Conservation (phyloP, 495 filamentous ascomycete species). For the Annulohypoxylon moriforme region DNA sequence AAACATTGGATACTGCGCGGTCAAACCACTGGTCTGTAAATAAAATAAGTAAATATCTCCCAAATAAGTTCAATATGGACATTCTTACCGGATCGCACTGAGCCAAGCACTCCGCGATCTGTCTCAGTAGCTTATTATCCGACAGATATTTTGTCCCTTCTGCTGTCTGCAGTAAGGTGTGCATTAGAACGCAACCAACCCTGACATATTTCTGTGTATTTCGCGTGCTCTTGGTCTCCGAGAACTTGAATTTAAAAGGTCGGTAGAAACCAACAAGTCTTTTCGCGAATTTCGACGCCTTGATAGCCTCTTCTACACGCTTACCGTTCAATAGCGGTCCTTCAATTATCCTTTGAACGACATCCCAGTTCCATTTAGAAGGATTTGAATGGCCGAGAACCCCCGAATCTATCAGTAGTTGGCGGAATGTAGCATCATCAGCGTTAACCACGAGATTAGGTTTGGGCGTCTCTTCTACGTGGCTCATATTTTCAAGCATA, state of each 20-base stretch:
- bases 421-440: constrained; percentile 89
- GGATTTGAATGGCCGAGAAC: constrained; percentile 87
- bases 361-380: constrained; percentile 96
- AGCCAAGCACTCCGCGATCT: constrained; percentile 94
- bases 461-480: constrained; percentile 74
- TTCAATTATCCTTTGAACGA: constrained; percentile 90
- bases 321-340: constrained; percentile 93
- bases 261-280: constrained; percentile 93
- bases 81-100: constrained; percentile 78
- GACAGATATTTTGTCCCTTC: constrained; percentile 87
- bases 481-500: constrained; percentile 53
- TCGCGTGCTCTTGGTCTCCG: constrained; percentile 85
- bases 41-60: constrained; percentile 32
- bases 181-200: constrained; percentile 86
- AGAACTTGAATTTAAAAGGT: constrained; percentile 96
- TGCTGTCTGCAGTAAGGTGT: constrained; percentile 81
- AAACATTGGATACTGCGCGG: constrained; percentile 88
- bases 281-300: constrained; percentile 94
- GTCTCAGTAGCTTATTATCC: constrained; percentile 91
- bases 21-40: constrained; percentile 82
- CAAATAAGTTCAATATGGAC: background rate
- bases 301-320: constrained; percentile 92
- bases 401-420: constrained; percentile 84
- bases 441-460: constrained; percentile 76
- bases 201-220: constrained; percentile 94